Evolutionary conservation across 306 rosid species (phyloP).

Genomic region (Purshia tridentata): DNA sequence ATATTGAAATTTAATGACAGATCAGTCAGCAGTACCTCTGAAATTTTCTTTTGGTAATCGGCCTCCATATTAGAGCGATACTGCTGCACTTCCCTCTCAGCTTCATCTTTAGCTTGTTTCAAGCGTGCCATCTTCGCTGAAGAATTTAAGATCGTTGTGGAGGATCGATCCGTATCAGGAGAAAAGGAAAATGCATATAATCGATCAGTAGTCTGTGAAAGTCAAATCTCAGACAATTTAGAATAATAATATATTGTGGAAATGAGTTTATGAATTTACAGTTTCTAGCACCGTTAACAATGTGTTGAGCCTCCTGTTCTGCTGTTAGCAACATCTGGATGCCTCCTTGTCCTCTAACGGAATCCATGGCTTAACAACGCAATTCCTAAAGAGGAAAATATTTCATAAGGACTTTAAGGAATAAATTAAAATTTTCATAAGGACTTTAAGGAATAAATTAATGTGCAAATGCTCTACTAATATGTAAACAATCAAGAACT

Average conservation of each 20-base stretch:
- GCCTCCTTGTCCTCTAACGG: slow-evolving; percentile 80
- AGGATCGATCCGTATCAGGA: not conserved
- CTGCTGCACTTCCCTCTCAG: slow-evolving; percentile 55
- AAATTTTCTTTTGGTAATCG: slow-evolving; percentile 54
- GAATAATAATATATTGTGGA: not conserved
- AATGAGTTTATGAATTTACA: slow-evolving; percentile 31
- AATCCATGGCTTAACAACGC: slow-evolving; percentile 44
- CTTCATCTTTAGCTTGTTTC: slow-evolving; percentile 78
- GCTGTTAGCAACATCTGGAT: slow-evolving; percentile 81
- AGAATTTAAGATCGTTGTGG: slow-evolving; percentile 11
- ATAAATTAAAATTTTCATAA: not conserved
- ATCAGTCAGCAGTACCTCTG: slow-evolving; percentile 43
- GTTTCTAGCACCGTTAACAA: slow-evolving; percentile 67
- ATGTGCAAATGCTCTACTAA: too few species aligned
- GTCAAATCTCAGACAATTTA: too few species aligned
- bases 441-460: not conserved
- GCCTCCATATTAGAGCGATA: slow-evolving; percentile 63
- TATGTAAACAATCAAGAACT: not conserved
- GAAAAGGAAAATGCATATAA: not conserved
- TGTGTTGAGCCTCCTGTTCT: slow-evolving; percentile 84
- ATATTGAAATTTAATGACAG: not conserved
- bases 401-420: not conserved
- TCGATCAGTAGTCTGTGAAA: too few species aligned
- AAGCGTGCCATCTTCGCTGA: slow-evolving; percentile 60
- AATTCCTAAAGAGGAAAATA: not conserved